Percentiles rank a stretch among this genome's conserved stretches.
Conservation (phyloP, 495 filamentous ascomycete species). For the Aspergillus leporis region DNA sequence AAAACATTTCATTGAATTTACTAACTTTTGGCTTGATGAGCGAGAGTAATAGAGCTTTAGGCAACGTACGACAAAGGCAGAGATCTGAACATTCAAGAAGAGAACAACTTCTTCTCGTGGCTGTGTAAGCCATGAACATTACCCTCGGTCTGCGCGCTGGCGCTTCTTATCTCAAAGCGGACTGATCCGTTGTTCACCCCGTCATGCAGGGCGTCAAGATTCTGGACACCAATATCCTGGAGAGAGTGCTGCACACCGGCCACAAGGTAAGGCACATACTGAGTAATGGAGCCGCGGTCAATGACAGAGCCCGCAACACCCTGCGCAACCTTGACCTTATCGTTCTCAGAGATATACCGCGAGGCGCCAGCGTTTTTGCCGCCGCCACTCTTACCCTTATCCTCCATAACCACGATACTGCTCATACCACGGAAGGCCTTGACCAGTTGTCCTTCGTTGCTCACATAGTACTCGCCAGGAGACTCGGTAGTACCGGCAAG, state of each 20-base stretch:
- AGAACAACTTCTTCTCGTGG: slow-evolving; percentile 99
- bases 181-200: slow-evolving; percentile 75
- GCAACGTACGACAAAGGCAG: too few species aligned
- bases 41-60: too few species aligned
- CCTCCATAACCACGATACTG: slow-evolving; percentile 98
- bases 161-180: slow-evolving; percentile 89
- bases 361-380: slow-evolving; percentile 90
- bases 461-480: slow-evolving; percentile 94
- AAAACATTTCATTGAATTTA: too few species aligned
- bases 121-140: slow-evolving; percentile 94
- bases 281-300: slow-evolving; percentile 78
- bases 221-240: slow-evolving; percentile 89
- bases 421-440: slow-evolving; percentile 99
- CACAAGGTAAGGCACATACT: slow-evolving; percentile 93
- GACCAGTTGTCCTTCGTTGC: slow-evolving; percentile 91
- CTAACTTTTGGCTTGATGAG: too few species aligned
- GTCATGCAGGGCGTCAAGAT: slow-evolving; percentile 71
- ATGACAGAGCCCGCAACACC: slow-evolving; percentile 80
- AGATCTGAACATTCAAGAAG: slow-evolving; percentile 58
- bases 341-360: slow-evolving; percentile 97
- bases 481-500: slow-evolving; percentile 97
- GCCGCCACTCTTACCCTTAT: slow-evolving; percentile 78
- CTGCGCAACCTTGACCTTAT: slow-evolving; percentile 90
- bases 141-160: slow-evolving; percentile 92
- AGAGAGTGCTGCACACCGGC: slow-evolving; percentile 95